These are phyloP conservation scores for Beauveria caledonica DNA, from an alignment of 2,329 filamentous ascomycete genomes.

Conservation along the genomic window DNA sequence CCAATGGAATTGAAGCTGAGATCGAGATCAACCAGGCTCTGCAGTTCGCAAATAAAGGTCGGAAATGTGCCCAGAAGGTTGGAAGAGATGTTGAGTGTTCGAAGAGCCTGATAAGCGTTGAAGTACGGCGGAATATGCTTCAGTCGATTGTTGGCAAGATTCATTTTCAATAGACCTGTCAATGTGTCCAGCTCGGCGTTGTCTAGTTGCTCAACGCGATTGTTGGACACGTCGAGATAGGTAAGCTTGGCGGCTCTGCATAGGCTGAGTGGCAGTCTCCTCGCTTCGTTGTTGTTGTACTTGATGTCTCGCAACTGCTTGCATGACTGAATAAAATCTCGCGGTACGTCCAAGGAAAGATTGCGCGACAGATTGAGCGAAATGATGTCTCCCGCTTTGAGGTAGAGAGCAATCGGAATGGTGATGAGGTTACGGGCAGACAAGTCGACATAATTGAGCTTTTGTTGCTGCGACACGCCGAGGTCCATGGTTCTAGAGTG, in stretches of 20 bases:
- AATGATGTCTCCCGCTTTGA: slow-evolving; percentile 85
- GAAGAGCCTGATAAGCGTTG: slow-evolving; percentile 65
- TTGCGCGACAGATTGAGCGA: slow-evolving; percentile 92
- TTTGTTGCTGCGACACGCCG: slow-evolving; percentile 72
- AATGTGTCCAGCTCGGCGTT: slow-evolving; percentile 73
- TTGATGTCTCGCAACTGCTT: slow-evolving; percentile 89
- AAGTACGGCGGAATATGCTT: slow-evolving; percentile 75
- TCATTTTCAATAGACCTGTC: slow-evolving; percentile 73
- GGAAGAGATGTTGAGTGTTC: slow-evolving; percentile 85
- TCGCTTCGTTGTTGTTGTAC: slow-evolving; percentile 88
- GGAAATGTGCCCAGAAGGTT: slow-evolving; percentile 86
- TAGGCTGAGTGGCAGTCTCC: slow-evolving; percentile 75
- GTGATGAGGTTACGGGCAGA: slow-evolving; percentile 85
- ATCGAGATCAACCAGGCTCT: slow-evolving; percentile 82
- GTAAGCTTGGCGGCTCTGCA: slow-evolving; percentile 73
- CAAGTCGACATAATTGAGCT: slow-evolving; percentile 90
- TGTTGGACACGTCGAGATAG: slow-evolving; percentile 91
- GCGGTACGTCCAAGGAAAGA: slow-evolving; percentile 81
- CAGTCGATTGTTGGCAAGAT: slow-evolving; percentile 87
- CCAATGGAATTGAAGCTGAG: slow-evolving; percentile 93
- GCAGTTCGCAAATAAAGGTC: slow-evolving; percentile 71
- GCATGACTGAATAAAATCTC: slow-evolving; percentile 93
- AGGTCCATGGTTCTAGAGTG: slow-evolving; percentile 63
- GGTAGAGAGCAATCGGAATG: slow-evolving; percentile 90
- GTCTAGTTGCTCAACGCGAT: slow-evolving; percentile 78